phyloP scores from a whole-genome alignment of 2,329 filamentous ascomycete species.

The Talaromyces marneffei region DNA sequence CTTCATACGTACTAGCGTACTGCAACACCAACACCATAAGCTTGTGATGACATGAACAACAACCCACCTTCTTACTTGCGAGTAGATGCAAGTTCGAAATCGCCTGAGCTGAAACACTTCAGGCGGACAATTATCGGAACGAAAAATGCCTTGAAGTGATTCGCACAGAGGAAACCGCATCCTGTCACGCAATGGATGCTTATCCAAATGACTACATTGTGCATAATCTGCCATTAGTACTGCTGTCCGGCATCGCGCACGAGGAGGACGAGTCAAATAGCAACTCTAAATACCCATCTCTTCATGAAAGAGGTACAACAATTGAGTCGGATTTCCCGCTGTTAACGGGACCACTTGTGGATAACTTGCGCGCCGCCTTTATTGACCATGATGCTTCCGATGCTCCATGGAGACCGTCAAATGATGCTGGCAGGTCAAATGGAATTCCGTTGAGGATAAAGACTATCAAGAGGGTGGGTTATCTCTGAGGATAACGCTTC shows the following conservation, averaged over 20 bases:
- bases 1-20: not conserved
- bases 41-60: not conserved
- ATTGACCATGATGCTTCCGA: conserved; percentile 58
- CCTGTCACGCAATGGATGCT: conserved; percentile 40
- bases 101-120: not conserved
- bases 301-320: conserved; percentile 53
- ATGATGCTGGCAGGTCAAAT: conserved; percentile 45
- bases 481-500: too few species aligned
- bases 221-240: conserved; percentile 78
- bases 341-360: conserved; percentile 60
- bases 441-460: conserved; percentile 61
- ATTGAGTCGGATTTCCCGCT: conserved; percentile 66
- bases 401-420: conserved; percentile 62
- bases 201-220: conserved; percentile 63
- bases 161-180: conserved; percentile 16
- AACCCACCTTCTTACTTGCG: not conserved
- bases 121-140: not conserved
- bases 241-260: conserved; percentile 67
- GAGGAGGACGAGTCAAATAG: conserved; percentile 18
- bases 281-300: conserved; percentile 45
- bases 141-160: conserved; percentile 30
- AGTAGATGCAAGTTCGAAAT: not conserved
- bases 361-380: conserved; percentile 61
- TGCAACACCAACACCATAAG: not conserved
- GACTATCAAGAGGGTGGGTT: conserved; percentile 72